Evolutionary conservation across 306 rosid genomes (phyloP), one percentile per base, ranked within the genome.

Genomic region (Citrullus colocynthis): DNA sequence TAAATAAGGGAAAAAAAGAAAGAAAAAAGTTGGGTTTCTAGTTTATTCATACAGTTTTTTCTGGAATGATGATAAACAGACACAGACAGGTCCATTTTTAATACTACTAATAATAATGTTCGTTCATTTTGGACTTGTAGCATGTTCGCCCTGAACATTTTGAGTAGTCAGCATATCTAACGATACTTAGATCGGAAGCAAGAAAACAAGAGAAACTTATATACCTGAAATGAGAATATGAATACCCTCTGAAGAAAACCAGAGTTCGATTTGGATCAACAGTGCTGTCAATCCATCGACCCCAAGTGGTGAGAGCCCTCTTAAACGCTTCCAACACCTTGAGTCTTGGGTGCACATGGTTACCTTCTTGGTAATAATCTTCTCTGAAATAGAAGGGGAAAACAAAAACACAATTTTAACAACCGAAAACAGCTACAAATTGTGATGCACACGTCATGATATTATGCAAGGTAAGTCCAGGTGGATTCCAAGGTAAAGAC

Each of bases 311-410:
- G 66, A 96, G 89, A 78, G 98, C 99, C 79, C 89, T 88, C 81
- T 71, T 86, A 83, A 86, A 95, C 17, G 99, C 99, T 77, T 91
- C 80, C 52, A 92, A 82, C 80, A 88, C 93, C 88, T 92, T 86
- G 37, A 96, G 93, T 82, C 91, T 89, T 6, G 93, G 90, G 82
- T 92, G 82, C 32, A 96, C 86, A 48, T 79, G 65, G 77, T 91
- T 81, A 20, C 99, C 99, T 96, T 91, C 99, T 86, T 96, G 97
- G 86, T 92, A 92, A 84, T 92, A 92, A 76, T 92, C 91, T 85
- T 92, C 97, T 48, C 99, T 96, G 88, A 78, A 52, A 42, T 75
- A 24, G 80, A 88, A 78, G 42, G 75, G 42, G 74, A 36, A 82
- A 76, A 44, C 36, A 34, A 78, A 61, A 78, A 61, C 63, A 36